Evolutionary conservation across 1,284 basidiomycete species (phyloP).

Genomic region (Exobasidium cylindrosporum): DNA sequence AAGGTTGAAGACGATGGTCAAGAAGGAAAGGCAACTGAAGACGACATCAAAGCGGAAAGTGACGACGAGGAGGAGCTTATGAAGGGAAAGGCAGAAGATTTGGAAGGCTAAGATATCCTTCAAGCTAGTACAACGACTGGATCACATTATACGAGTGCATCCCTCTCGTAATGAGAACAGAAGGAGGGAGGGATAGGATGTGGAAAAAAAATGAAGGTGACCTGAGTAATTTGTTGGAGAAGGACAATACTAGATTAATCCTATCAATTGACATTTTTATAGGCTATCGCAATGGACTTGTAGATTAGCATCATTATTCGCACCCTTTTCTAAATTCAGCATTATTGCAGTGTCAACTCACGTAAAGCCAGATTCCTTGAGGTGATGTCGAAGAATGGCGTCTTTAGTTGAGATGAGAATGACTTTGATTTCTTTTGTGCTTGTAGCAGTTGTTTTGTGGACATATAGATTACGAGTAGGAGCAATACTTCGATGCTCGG

Average conservation of each 20-base stretch:
- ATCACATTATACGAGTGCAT: too few species aligned
- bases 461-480: constrained; percentile 30
- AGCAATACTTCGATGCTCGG: neutral
- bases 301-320: too few species aligned
- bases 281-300: too few species aligned
- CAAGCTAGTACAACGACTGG: too few species aligned
- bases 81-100: constrained; percentile 64
- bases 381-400: constrained; percentile 27
- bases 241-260: too few species aligned
- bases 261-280: too few species aligned
- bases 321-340: too few species aligned
- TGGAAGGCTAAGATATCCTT: constrained; percentile 73
- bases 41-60: constrained; percentile 60
- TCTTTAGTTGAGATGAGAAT: constrained; percentile 41
- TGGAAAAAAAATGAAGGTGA: too few species aligned
- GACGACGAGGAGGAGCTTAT: constrained; percentile 63
- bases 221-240: too few species aligned
- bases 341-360: too few species aligned
- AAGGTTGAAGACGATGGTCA: constrained; percentile 59
- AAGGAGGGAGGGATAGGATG: too few species aligned
- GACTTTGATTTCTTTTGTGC: constrained; percentile 31
- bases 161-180: too few species aligned
- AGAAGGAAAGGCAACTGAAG: constrained; percentile 52
- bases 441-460: constrained; percentile 37
- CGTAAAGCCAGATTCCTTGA: constrained; percentile 21